A percentile compares a stretch with the other conserved stretches of the same genome.
phyloP scores from a whole-genome alignment of 768 basidiomycete species.

The Lentinula sp. region DNA sequence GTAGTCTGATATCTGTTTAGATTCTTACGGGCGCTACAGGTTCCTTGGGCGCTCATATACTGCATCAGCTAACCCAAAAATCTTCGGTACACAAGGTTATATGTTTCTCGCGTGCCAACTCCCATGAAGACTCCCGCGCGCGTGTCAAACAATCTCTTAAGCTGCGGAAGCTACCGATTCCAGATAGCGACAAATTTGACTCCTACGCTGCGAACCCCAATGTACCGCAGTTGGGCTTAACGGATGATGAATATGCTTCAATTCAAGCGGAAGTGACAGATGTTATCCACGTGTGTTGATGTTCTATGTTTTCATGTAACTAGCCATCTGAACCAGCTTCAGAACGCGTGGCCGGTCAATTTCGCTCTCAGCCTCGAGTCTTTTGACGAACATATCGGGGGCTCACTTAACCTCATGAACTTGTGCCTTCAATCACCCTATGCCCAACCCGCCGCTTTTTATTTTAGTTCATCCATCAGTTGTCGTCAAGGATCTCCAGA shows the following conservation, averaged over 20 bases:
- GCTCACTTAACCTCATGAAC: slow-evolving; percentile 43
- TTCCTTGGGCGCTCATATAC: slow-evolving; percentile 47
- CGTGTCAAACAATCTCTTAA: slow-evolving; percentile 37
- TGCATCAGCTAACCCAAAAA: slow-evolving; percentile 34
- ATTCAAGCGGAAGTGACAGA: slow-evolving; percentile 30
- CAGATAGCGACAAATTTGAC: slow-evolving; percentile 22
- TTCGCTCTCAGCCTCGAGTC: slow-evolving; percentile 39
- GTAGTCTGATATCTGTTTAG: slow-evolving; percentile 9
- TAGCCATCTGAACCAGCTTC: background rate
- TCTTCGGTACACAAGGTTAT: slow-evolving; percentile 34
- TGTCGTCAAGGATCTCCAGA: slow-evolving; percentile 26
- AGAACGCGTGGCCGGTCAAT: slow-evolving; percentile 57
- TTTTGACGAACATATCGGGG: slow-evolving; percentile 35
- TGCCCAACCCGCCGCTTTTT: slow-evolving; percentile 31
- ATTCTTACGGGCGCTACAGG: slow-evolving; percentile 51
- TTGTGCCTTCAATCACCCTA: slow-evolving; percentile 34
- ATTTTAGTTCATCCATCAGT: slow-evolving; percentile 46
- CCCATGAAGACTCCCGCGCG: slow-evolving; percentile 32
- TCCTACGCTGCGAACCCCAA: slow-evolving; percentile 38
- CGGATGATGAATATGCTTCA: slow-evolving; percentile 25
- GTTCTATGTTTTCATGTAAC: background rate
- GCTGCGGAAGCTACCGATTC: slow-evolving; percentile 23
- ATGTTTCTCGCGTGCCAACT: slow-evolving; percentile 43
- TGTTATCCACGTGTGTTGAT: slow-evolving; percentile 35
- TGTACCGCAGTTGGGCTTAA: slow-evolving; percentile 33